Evolutionary conservation across 495 filamentous ascomycete genomes (phyloP).

Genomic region (Chlorociboria aeruginascens): DNA sequence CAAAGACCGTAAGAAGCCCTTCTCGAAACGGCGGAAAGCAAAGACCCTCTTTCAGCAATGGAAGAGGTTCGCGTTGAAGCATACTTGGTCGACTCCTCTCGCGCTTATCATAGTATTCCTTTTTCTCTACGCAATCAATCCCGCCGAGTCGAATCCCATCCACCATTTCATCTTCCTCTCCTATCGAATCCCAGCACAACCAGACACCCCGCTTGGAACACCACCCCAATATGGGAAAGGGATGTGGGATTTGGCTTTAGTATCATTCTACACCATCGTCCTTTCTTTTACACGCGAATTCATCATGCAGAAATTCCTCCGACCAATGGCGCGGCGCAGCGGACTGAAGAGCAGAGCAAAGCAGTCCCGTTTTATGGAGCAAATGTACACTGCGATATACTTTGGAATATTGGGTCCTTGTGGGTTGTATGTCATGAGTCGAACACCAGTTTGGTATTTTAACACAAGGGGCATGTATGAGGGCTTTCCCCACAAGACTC

Average conservation of each 20-base stretch:
- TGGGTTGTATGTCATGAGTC: slow-evolving; percentile 86
- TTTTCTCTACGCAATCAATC: slow-evolving; percentile 62
- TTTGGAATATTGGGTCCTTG: slow-evolving; percentile 76
- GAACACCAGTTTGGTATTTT: slow-evolving; percentile 95
- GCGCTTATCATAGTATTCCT: slow-evolving; percentile 53
- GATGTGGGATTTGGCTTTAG: slow-evolving; percentile 69
- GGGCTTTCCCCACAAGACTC: slow-evolving; percentile 75
- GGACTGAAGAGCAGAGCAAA: slow-evolving; percentile 68
- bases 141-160: slow-evolving; percentile 69
- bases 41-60: slow-evolving; percentile 53
- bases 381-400: slow-evolving; percentile 95
- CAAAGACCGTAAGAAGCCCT: slow-evolving; percentile 27
- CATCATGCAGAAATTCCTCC: slow-evolving; percentile 85
- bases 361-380: slow-evolving; percentile 91
- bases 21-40: slow-evolving; percentile 43
- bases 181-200: slow-evolving; percentile 53
- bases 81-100: slow-evolving; percentile 75
- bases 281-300: slow-evolving; percentile 93
- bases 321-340: slow-evolving; percentile 57
- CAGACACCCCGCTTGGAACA: slow-evolving; percentile 34
- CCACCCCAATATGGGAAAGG: slow-evolving; percentile 84
- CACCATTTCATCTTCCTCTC: slow-evolving; percentile 87
- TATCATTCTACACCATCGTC: slow-evolving; percentile 80
- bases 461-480: slow-evolving; percentile 87
- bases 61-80: slow-evolving; percentile 53